Conservation (phyloP, 2,329 filamentous ascomycete genomes). For the Erysiphe neolycopersici region DNA sequence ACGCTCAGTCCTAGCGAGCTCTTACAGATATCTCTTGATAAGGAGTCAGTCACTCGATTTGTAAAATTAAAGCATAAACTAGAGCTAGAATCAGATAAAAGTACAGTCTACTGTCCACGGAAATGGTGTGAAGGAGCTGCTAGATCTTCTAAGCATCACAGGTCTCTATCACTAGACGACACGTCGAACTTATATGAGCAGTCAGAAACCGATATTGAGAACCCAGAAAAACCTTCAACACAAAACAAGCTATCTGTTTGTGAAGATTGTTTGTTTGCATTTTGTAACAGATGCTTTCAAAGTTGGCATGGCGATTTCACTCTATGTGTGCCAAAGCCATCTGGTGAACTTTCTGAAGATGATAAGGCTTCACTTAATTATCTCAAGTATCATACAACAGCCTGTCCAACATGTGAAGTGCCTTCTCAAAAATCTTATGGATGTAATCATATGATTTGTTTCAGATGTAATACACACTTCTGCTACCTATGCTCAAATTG, state of each 20-base stretch:
- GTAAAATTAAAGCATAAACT: constrained; percentile 79
- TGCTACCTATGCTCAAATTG: constrained; percentile 87
- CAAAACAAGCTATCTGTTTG: constrained; percentile 50
- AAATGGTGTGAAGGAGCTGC: constrained; percentile 82
- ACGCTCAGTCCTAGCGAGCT: constrained; percentile 62
- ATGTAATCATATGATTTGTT: constrained; percentile 94
- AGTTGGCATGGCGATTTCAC: constrained; percentile 84
- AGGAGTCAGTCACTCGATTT: constrained; percentile 57
- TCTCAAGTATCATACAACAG: constrained; percentile 52
- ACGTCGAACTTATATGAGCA: constrained; percentile 17
- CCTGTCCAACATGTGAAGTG: constrained; percentile 66
- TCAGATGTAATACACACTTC: constrained; percentile 72
- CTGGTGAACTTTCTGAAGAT: constrained; percentile 50
- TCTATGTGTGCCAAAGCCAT: constrained; percentile 38
- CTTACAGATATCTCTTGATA: constrained; percentile 43
- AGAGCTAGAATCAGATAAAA: constrained; percentile 72
- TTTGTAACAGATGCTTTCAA: constrained; percentile 42
- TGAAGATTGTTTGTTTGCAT: constrained; percentile 70
- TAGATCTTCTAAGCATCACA: constrained; percentile 44
- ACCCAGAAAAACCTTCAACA: constrained; percentile 5
- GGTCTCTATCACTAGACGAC: constrained; percentile 34
- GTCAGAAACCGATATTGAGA: constrained; percentile 19
- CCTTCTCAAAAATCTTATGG: constrained; percentile 77
- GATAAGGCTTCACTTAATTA: constrained; percentile 75
- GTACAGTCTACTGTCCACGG: constrained; percentile 76